Base-by-base conservation (phyloP, 2,329 filamentous ascomycete species). In the Monosporascus sp. region DNA sequence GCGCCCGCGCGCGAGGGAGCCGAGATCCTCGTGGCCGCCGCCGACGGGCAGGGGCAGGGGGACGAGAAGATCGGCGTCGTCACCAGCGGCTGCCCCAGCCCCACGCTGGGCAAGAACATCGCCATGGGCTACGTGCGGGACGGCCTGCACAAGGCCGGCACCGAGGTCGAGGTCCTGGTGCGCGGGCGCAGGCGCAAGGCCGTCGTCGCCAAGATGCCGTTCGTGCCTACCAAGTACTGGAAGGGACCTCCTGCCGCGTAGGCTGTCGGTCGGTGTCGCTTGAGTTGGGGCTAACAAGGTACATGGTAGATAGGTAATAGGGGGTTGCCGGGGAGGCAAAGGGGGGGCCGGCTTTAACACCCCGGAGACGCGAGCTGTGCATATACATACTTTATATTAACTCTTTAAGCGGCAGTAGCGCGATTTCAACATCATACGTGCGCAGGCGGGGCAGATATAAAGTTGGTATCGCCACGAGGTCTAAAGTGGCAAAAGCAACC, bases 71-170 rank as follows among this genome's bases (percentile, higher is more conserved):
- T 97, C 52, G 94, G 94, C 16, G 80, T 77, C 37, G 79, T 99
- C 57, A 99, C 94, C 5, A 96, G 90, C 62, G 94, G 94, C 17
- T 90, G 91, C 60, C 94, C 94, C 0, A 92, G 88, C 67, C 94
- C 94, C 2, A 90, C 87, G 0, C 75, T 97, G 48, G 86, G 86
- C 59, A 88, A 88, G 77, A 97, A 97, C 71, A 93, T 99, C 58
- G 91, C 93, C 53, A 99, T 99, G 94, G 94, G 87, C 0, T 96
- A 96, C 68, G 79, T 97, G 66, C 84, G 85, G 72, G 85, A 89
- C 58, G 90, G 90, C 0, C 74, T 86, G 68, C 90, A 96, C 71
- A 95, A 95, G 80, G 79, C 82, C 34, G 91, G 91, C 11, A 96
- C 91, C 1, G 86, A 93, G 73, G 76, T 96, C 7, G 81, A 85